phyloP scores from a whole-genome alignment of 139 green algal genomes.

The Closterium sp. region DNA sequence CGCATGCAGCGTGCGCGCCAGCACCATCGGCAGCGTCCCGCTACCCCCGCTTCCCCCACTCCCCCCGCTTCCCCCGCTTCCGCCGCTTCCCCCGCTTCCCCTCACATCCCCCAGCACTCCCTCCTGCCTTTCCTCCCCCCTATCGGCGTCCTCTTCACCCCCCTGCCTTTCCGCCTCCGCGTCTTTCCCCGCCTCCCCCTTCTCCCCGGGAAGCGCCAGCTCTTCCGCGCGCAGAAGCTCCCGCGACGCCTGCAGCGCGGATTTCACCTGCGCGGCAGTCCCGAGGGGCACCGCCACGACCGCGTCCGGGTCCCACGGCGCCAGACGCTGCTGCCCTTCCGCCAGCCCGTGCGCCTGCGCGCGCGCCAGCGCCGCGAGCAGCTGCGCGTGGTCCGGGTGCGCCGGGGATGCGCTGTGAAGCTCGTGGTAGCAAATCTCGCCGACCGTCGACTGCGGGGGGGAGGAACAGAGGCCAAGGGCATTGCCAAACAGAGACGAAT shows the following conservation, averaged over 20 bases:
- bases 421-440: not conserved
- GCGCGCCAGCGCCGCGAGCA: not conserved
- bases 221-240: not conserved
- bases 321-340: not conserved
- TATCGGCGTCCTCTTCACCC: not conserved
- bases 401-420: not conserved
- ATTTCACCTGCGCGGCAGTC: not conserved
- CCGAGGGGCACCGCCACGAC: not conserved
- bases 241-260: not conserved
- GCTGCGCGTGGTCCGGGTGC: not conserved
- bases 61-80: not conserved
- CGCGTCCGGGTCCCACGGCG: not conserved
- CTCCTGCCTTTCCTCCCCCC: not conserved
- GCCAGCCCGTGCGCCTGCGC: not conserved
- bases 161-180: not conserved
- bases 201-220: not conserved
- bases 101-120: not conserved
- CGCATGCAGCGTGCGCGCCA: not conserved
- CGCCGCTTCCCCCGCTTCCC: not conserved
- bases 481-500: too few relatives aligned
- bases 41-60: not conserved
- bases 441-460: not conserved
- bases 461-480: too few relatives aligned
- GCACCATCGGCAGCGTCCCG: not conserved
- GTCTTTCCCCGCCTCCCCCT: not conserved